A percentile compares a stretch with the other conserved stretches of the same genome.
phyloP scores from a whole-genome alignment of 176 grass and related monocot species.

The Urochloa ruziziensis region DNA sequence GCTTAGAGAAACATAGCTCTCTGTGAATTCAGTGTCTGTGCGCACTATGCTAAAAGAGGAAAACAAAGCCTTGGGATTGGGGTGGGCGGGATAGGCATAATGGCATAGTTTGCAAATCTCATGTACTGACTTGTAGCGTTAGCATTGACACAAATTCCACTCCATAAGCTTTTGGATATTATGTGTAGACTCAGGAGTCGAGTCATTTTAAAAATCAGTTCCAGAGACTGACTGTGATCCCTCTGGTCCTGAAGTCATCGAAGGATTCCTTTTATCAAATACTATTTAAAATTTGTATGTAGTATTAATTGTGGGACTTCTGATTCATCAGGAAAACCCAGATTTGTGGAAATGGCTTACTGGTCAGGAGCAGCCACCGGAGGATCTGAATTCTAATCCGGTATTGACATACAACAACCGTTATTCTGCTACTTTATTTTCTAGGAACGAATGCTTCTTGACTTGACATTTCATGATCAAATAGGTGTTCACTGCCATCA shows the following conservation, averaged over 20 bases:
- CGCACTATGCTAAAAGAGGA: background rate
- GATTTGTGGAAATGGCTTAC: slow-evolving; percentile 98
- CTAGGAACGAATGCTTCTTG: background rate
- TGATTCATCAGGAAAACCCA: slow-evolving; percentile 83
- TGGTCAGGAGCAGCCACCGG: slow-evolving; percentile 78
- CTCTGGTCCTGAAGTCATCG: background rate
- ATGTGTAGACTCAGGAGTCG: background rate
- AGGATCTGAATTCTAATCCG: slow-evolving; percentile 56
- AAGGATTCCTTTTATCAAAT: background rate
- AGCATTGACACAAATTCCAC: background rate
- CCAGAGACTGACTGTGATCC: background rate
- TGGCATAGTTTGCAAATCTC: background rate
- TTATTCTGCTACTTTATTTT: background rate
- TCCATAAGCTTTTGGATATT: background rate
- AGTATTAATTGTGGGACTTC: background rate
- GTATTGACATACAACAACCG: slow-evolving; percentile 41
- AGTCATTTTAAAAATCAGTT: background rate
- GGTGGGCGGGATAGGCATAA: background rate
- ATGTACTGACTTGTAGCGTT: background rate
- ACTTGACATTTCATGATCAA: background rate
- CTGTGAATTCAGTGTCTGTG: background rate
- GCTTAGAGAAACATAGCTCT: background rate
- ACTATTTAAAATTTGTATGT: background rate
- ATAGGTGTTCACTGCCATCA: slow-evolving; percentile 75
- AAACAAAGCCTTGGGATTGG: background rate